These are phyloP conservation scores for Candida sanyaensis DNA, from an alignment of 1,139 yeast genomes.

Conservation along the genomic window DNA sequence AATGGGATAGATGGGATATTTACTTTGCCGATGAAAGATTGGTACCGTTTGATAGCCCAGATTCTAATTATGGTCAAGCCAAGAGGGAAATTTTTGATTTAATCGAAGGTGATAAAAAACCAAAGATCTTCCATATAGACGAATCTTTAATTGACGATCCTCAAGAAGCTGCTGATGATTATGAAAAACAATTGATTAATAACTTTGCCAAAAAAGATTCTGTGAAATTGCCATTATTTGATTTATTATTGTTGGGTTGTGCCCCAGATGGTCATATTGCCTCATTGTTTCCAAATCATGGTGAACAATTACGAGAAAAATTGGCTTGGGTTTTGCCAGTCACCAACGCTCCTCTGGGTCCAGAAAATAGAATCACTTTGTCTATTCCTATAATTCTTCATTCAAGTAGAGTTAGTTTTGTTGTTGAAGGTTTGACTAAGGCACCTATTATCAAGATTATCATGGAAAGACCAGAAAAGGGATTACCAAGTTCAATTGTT, in stretches of 20 bases:
- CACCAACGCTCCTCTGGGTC: slow-evolving; percentile 89
- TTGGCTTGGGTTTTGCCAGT: slow-evolving; percentile 97
- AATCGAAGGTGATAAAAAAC: slow-evolving; percentile 54
- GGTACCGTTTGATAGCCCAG: slow-evolving; percentile 82
- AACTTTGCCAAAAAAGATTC: slow-evolving; percentile 97
- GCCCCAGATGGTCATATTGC: slow-evolving; percentile 99
- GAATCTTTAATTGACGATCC: slow-evolving; percentile 78
- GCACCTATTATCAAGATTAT: slow-evolving; percentile 91
- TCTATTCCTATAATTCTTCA: slow-evolving; percentile 96
- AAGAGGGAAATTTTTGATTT: slow-evolving; percentile 78
- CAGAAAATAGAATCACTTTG: slow-evolving; percentile 82
- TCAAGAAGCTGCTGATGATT: slow-evolving; percentile 91
- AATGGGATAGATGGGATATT: slow-evolving; percentile 95
- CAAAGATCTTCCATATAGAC: slow-evolving; percentile 81
- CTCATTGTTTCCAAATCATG: slow-evolving; percentile 88
- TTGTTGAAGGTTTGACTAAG: slow-evolving; percentile 93
- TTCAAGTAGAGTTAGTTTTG: slow-evolving; percentile 89
- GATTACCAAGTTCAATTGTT: slow-evolving; percentile 90
- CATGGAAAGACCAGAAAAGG: slow-evolving; percentile 97
- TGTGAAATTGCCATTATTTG: slow-evolving; percentile 93
- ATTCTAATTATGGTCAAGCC: slow-evolving; percentile 88
- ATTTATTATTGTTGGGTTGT: slow-evolving; percentile 85
- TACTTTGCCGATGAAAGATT: slow-evolving; percentile 96
- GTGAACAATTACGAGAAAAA: slow-evolving; percentile 81
- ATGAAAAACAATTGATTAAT: slow-evolving; percentile 80